Evolutionary conservation across 2,329 filamentous ascomycete genomes (phyloP), one percentile per base, ranked within the genome.

Genomic region (Cordyceps fumosorosea): DNA sequence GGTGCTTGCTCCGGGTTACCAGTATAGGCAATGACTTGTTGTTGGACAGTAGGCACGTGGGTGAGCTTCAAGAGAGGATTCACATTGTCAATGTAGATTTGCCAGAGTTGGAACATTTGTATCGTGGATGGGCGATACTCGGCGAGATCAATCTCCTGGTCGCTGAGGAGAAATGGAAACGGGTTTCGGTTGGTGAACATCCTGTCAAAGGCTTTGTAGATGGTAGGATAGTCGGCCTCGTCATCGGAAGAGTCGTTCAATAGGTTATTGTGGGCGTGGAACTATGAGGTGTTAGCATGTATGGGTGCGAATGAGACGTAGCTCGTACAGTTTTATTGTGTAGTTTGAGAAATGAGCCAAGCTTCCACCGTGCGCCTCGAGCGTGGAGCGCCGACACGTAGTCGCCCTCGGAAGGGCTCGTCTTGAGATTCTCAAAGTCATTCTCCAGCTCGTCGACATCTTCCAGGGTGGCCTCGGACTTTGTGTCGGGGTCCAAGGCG

Each of bases 51-150:
- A 0, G 86, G 86, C 0, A 84, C 82, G 68, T 90, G 88, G 0
- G 84, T 87, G 62, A 90, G 78, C 68, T 89, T 90, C 53, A 89
- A 77, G 6, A 91, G 70, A 0, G 87, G 86, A 66, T 90, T 86
- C 66, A 90, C 83, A 67, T 89, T 89, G 65, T 85, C 82, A 48
- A 90, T 79, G 69, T 88, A 90, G 18, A 84, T 79, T 71, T 89
- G 86, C 87, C 88, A 90, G 20, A 88, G 76, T 66, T 84, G 80
- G 63, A 87, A 82, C 59, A 86, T 85, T 63, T 86, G 83, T 22
- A 86, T 80, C 26, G 81, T 75, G 1, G 80, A 70, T 11, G 84
- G 84, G 65, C 85, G 83, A 18, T 76, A 71, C 55, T 76, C 74
- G 3, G 79, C 78, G 55, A 84, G 74, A 54, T 74, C 75, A 20